A percentile compares a stretch with the other conserved stretches of the same genome.
Evolutionary conservation across 495 filamentous ascomycete species (phyloP).

Genomic region (Hypomontagnella monticulosa): DNA sequence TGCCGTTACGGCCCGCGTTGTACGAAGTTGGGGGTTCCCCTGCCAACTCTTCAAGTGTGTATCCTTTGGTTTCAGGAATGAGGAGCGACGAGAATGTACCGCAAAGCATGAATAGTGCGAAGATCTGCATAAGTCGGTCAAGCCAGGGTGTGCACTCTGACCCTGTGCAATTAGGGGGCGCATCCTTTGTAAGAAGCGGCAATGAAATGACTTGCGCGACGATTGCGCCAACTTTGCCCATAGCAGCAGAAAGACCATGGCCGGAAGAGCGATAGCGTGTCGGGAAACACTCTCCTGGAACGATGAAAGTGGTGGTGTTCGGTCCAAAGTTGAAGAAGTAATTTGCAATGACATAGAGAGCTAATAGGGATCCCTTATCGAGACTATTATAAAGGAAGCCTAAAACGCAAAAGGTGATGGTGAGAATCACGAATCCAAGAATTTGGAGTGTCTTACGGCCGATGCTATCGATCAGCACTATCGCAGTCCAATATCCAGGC

Average conservation of each 20-base stretch:
- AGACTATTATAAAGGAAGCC: conserved; percentile 71
- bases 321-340: conserved; percentile 78
- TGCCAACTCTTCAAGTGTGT: conserved; percentile 66
- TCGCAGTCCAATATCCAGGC: conserved; percentile 81
- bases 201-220: conserved; percentile 64
- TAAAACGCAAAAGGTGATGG: conserved; percentile 75
- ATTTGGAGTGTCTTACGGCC: conserved; percentile 86
- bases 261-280: conserved; percentile 86
- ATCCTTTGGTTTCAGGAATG: conserved; percentile 80
- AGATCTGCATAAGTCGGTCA: conserved; percentile 82
- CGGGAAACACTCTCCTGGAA: conserved; percentile 90
- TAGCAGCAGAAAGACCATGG: conserved; percentile 84
- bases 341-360: conserved; percentile 82
- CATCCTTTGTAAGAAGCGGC: conserved; percentile 57
- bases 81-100: conserved; percentile 72
- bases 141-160: conserved; percentile 68
- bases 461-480: conserved; percentile 73
- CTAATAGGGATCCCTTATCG: conserved; percentile 65
- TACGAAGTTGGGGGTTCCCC: conserved; percentile 55
- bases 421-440: conserved; percentile 76
- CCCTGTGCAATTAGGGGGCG: conserved; percentile 52
- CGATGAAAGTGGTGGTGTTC: conserved; percentile 89
- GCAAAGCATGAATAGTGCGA: conserved; percentile 78
- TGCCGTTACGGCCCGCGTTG: conserved; percentile 50
- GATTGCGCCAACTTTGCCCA: conserved; percentile 85